Evolutionary conservation across 139 green algal genomes (phyloP).

Genomic region (Micractinium sp.): DNA sequence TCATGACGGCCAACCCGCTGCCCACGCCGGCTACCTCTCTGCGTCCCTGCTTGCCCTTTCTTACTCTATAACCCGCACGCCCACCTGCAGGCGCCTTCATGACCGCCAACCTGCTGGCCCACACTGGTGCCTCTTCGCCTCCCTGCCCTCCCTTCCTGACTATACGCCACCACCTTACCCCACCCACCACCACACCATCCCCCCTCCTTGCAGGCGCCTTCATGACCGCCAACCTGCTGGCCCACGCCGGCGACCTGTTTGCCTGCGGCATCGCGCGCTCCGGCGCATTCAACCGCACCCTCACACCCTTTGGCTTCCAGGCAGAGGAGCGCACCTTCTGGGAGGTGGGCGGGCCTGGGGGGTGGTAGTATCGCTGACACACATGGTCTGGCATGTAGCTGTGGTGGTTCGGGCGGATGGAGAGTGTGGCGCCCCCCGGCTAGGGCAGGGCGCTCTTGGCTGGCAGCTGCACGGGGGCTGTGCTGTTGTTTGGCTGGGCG

Average conservation of each 20-base stretch:
- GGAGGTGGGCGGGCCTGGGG: constrained; percentile 65
- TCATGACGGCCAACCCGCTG: constrained; percentile 45
- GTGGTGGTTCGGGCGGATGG: background rate
- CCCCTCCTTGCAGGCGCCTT: constrained; percentile 60
- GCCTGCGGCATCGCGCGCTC: constrained; percentile 85
- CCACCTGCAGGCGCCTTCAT: constrained; percentile 63
- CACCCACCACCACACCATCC: background rate
- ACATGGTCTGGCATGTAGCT: background rate
- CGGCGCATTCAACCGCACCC: constrained; percentile 92
- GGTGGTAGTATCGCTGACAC: no score
- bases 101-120: constrained; percentile 41
- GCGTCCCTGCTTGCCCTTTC: background rate
- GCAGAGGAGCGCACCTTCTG: constrained; percentile 96
- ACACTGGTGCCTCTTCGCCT: constrained; percentile 39
- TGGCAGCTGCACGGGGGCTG: no score
- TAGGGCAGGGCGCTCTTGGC: no score
- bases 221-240: constrained; percentile 45
- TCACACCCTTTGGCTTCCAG: constrained; percentile 99
- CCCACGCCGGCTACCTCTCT: constrained; percentile 41
- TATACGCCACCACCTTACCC: background rate
- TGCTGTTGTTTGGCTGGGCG: background rate
- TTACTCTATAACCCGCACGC: background rate
- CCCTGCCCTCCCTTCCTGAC: background rate
- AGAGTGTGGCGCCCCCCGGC: background rate
- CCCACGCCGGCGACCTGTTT: constrained; percentile 85